Evolutionary conservation across 164 flowering plant species (phyloP).

Genomic region (Vitis rupestris): DNA sequence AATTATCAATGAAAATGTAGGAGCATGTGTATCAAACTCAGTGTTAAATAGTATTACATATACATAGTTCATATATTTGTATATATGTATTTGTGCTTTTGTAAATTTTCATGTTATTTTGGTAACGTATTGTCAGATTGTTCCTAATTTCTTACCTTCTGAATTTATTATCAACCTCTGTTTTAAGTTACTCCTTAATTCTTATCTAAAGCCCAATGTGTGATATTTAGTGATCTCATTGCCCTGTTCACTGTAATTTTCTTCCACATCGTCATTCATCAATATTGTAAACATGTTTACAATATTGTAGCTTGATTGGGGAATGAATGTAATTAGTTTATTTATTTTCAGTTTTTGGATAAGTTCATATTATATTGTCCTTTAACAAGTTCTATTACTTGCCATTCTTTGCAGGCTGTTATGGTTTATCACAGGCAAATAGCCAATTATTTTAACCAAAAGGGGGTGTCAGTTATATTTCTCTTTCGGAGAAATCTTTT

Average conservation of each 20-base stretch:
- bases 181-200: neutral
- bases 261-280: too few relatives aligned
- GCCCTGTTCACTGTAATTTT: neutral
- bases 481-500: constrained; percentile 13
- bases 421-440: constrained; percentile 11
- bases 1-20: too few relatives aligned
- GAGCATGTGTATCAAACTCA: too few relatives aligned
- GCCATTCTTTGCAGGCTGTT: neutral
- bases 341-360: too few relatives aligned
- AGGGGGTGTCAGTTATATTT: constrained; percentile 11
- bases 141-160: neutral
- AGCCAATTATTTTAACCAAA: constrained; percentile 5
- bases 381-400: neutral
- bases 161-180: neutral
- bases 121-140: neutral
- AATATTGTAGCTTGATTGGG: neutral
- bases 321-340: neutral
- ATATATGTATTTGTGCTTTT: too few relatives aligned
- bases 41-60: too few relatives aligned
- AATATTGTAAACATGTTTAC: neutral
- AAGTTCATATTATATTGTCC: neutral
- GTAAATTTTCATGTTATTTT: neutral
- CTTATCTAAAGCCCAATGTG: neutral
- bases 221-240: neutral
- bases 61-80: too few relatives aligned